Conservation (phyloP, 2,329 filamentous ascomycete genomes). For the Ilyonectria sp. region DNA sequence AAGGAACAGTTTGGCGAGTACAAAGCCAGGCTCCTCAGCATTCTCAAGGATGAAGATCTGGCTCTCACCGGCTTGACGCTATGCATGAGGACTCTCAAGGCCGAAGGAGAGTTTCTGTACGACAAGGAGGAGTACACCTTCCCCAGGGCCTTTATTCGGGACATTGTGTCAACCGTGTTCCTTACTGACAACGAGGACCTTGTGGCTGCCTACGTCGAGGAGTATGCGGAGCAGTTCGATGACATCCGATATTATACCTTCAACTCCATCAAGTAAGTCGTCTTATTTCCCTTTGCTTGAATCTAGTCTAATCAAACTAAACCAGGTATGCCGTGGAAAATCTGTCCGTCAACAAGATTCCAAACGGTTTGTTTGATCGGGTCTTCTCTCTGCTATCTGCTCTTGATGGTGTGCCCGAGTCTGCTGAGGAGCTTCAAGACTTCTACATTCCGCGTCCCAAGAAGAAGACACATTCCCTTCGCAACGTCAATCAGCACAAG, state of each 20-base stretch:
- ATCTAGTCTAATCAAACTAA: conserved; percentile 14
- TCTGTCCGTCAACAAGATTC: conserved; percentile 33
- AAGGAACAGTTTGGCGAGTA: conserved; percentile 82
- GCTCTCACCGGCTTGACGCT: conserved; percentile 82
- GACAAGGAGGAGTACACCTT: conserved; percentile 78
- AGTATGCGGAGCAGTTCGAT: conserved; percentile 84
- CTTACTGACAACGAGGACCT: conserved; percentile 70
- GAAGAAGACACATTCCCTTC: conserved; percentile 77
- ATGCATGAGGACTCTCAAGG: conserved; percentile 87
- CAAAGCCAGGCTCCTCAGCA: conserved; percentile 71
- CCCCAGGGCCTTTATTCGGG: conserved; percentile 75
- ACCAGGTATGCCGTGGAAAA: conserved; percentile 48
- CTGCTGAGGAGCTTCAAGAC: conserved; percentile 75
- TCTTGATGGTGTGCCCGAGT: conserved; percentile 80
- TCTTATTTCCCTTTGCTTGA: conserved; percentile 43
- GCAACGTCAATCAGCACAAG: conserved; percentile 79
- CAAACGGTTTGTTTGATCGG: conserved; percentile 63
- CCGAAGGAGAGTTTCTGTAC: conserved; percentile 76
- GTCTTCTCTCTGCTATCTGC: conserved; percentile 75
- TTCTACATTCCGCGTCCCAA: conserved; percentile 77
- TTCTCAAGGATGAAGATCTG: conserved; percentile 75
- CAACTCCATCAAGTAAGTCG: conserved; percentile 77
- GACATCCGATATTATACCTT: conserved; percentile 91
- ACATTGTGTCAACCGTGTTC: conserved; percentile 76
- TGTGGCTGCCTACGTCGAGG: conserved; percentile 81